phyloP scores from a whole-genome alignment of 31 red algal genomes.

The Pterothamnion heteromorphum region DNA sequence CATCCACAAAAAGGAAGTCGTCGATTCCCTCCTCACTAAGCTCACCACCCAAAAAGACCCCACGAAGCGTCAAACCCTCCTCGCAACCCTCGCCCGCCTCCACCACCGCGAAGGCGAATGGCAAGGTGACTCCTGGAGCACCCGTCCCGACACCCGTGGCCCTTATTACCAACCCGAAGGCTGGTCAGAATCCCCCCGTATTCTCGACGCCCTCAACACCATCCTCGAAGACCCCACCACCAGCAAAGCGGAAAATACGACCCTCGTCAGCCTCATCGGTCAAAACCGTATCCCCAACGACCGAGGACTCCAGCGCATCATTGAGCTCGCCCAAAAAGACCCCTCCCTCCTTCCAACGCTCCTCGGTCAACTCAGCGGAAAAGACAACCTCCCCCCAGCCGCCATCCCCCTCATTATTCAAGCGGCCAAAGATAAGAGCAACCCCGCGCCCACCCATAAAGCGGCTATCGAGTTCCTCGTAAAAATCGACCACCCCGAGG shows the following conservation, averaged over 20 bases:
- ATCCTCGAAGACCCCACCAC: neutral
- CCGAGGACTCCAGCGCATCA: neutral
- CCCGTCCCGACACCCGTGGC: neutral
- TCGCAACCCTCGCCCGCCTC: neutral
- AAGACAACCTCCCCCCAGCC: neutral
- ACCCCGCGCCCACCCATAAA: neutral
- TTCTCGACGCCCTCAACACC: neutral
- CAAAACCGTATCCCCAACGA: neutral
- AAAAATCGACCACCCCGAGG: neutral
- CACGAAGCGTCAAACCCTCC: neutral
- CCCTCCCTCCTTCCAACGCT: neutral
- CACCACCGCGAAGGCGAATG: neutral
- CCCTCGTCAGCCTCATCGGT: neutral
- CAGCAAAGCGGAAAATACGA: neutral
- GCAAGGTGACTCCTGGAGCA: neutral
- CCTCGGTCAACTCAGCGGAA: neutral
- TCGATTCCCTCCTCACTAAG: neutral
- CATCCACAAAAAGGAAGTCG: neutral
- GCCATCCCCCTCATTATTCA: neutral
- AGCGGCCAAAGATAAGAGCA: neutral
- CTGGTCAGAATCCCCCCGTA: neutral
- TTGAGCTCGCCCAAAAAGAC: neutral
- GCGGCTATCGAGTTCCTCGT: neutral
- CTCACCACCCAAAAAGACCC: neutral
- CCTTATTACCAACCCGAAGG: neutral